Percentiles rank a stretch among this genome's conserved stretches.
Conservation (phyloP, 805 yeast species). For the Lipomyces starkeyi region DNA sequence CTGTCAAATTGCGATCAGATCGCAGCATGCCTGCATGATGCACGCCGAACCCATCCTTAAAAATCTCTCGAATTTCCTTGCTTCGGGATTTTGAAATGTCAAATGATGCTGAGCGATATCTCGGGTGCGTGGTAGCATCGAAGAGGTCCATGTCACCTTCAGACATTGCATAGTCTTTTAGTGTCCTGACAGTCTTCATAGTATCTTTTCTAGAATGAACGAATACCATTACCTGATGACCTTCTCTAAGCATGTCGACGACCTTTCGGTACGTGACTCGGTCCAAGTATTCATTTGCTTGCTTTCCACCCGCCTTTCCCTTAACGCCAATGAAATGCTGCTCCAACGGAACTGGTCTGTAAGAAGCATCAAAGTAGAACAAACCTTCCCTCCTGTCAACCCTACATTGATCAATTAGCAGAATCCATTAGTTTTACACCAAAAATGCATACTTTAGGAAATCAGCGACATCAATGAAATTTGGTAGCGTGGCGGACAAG, state of each 20-base stretch:
- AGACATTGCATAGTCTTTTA: constrained; percentile 69
- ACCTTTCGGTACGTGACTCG: constrained; percentile 77
- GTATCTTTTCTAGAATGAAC: constrained; percentile 97
- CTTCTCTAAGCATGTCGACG: constrained; percentile 58
- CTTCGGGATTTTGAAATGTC: constrained; percentile 74
- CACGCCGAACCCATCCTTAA: constrained; percentile 81
- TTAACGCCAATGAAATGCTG: constrained; percentile 86
- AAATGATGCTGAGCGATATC: constrained; percentile 52
- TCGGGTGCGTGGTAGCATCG: constrained; percentile 47
- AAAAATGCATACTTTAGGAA: constrained; percentile 53
- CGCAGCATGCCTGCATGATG: constrained; percentile 98
- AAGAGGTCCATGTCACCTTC: constrained; percentile 61
- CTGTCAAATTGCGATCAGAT: constrained; percentile 86
- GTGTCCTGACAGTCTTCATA: constrained; percentile 75
- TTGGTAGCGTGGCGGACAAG: constrained; percentile 91
- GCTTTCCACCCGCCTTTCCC: constrained; percentile 81
- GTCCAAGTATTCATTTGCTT: constrained; percentile 63
- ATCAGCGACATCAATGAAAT: constrained; percentile 91
- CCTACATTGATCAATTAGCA: constrained; percentile 35
- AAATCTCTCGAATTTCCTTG: constrained; percentile 80
- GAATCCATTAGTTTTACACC: constrained; percentile 49
- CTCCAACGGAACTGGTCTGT: constrained; percentile 90
- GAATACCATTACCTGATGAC: constrained; percentile 90
- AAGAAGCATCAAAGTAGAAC: constrained; percentile 92
- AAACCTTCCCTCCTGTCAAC: constrained; percentile 89